Evolutionary conservation across 2,329 filamentous ascomycete genomes (phyloP), one percentile per base, ranked within the genome.

Genomic region (Daldinia sp.): DNA sequence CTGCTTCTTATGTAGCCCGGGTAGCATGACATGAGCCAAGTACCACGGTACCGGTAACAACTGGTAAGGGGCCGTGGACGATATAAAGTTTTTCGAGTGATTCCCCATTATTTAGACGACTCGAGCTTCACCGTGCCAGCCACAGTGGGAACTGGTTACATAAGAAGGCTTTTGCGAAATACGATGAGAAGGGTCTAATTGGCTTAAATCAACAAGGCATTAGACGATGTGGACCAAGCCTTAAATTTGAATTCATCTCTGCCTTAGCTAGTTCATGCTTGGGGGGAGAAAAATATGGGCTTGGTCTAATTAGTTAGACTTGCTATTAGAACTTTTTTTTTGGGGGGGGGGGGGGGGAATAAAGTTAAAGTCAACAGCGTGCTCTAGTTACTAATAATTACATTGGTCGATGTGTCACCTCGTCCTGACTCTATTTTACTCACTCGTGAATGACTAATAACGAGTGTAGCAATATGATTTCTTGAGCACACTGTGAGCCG

Each of bases 311-410:
- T 30, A 50, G 13, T 26, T 13, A 46, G 20, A n/a, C 13, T 30
- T 23, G 10, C 13, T 13, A 18, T 33, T 18, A 15, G 12, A 10
- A 15, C 13, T 30, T 30, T 23, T 23, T n/a, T n/a, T n/a, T n/a
- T n/a, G n/a, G n/a, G n/a, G n/a, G n/a, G n/a, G n/a, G n/a, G n/a
- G n/a, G n/a, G 9, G 15, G 2, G 30, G 26, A 50, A n/a, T 10
- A 26, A 18, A n/a, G 46, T 50, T 50, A 30, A 50, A 50, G n/a
- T 30, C 13, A 50, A 50, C 46, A 23, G 46, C 46, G 46, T 30
- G 12, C 46, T 30, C 46, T 50, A 23, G 20, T 23, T 23, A 18
- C 26, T 33, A 18, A 7, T 13, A 50, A 18, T 13, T 18, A 50
- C 26, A 18, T 30, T 50, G 26, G 15, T 26, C 2, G 46, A 2